These are phyloP conservation scores for Aspergillus piperis DNA, from an alignment of 2,329 filamentous ascomycete genomes.

Conservation along the genomic window DNA sequence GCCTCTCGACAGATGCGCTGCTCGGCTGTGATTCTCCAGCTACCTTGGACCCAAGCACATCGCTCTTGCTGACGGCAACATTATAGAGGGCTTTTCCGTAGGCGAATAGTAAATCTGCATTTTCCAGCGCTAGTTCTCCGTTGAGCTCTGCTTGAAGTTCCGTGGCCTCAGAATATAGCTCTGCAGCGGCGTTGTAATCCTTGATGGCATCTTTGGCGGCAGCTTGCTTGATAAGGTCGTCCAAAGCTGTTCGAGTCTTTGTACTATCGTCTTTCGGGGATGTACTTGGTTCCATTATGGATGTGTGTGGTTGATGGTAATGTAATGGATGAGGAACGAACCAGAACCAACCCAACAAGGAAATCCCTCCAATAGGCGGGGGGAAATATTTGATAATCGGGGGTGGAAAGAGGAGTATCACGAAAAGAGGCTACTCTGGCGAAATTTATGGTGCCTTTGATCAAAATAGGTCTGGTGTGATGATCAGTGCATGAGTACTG, in stretches of 20 bases:
- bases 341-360: neutral
- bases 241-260: slow-evolving; percentile 63
- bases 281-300: slow-evolving; percentile 12
- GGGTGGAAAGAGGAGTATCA: neutral
- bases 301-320: neutral
- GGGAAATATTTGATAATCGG: neutral
- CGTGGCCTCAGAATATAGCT: slow-evolving; percentile 84
- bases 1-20: slow-evolving; percentile 44
- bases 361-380: neutral
- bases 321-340: neutral
- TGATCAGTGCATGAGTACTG: neutral
- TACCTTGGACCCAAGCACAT: slow-evolving; percentile 85
- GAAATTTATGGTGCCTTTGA: no score
- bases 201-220: slow-evolving; percentile 85
- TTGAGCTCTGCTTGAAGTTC: slow-evolving; percentile 89
- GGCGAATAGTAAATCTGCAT: slow-evolving; percentile 89
- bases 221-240: slow-evolving; percentile 77
- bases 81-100: slow-evolving; percentile 95
- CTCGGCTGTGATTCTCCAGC: slow-evolving; percentile 58
- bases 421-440: neutral
- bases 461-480: neutral
- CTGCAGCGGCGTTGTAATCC: slow-evolving; percentile 81
- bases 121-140: slow-evolving; percentile 85
- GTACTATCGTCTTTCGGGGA: slow-evolving; percentile 22
- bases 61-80: slow-evolving; percentile 89